Conservation (phyloP, 2,329 filamentous ascomycete species). For the Xylariaceae sp. region DNA sequence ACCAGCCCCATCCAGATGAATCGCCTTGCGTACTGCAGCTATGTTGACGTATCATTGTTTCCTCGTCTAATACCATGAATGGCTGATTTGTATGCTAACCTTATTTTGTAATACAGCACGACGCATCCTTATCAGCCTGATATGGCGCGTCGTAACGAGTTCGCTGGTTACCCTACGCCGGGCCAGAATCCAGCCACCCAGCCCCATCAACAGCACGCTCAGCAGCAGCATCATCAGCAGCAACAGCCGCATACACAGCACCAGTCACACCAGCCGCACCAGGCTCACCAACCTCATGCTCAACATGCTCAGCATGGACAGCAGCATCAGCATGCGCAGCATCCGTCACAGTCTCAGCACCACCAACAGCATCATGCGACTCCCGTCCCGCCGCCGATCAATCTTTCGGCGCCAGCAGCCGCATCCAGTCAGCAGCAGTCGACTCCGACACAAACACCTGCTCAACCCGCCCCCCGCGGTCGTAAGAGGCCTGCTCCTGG, state of each 20-base stretch:
- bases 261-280: conserved; percentile 31
- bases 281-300: conserved; percentile 30
- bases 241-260: conserved; percentile 35
- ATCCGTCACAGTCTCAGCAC: conserved; percentile 34
- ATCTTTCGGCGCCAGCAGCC: conserved; percentile 29
- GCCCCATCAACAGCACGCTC: conserved; percentile 33
- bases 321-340: conserved; percentile 33
- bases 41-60: conserved; percentile 18
- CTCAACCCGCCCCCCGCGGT: conserved; percentile 32
- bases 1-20: neutral
- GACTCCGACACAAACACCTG: conserved; percentile 32
- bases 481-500: conserved; percentile 32
- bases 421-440: conserved; percentile 33
- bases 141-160: conserved; percentile 45
- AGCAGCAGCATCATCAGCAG: conserved; percentile 28
- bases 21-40: conserved; percentile 18
- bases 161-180: conserved; percentile 28
- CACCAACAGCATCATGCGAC: conserved; percentile 33
- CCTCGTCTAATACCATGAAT: conserved; percentile 18
- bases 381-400: conserved; percentile 35
- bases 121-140: conserved; percentile 47
- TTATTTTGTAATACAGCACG: conserved; percentile 35
- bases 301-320: conserved; percentile 33
- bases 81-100: conserved; percentile 31
- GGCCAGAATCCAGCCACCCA: conserved; percentile 31